Base-by-base conservation (phyloP, 1,139 yeast genomes). In the Candida neerlandica region DNA sequence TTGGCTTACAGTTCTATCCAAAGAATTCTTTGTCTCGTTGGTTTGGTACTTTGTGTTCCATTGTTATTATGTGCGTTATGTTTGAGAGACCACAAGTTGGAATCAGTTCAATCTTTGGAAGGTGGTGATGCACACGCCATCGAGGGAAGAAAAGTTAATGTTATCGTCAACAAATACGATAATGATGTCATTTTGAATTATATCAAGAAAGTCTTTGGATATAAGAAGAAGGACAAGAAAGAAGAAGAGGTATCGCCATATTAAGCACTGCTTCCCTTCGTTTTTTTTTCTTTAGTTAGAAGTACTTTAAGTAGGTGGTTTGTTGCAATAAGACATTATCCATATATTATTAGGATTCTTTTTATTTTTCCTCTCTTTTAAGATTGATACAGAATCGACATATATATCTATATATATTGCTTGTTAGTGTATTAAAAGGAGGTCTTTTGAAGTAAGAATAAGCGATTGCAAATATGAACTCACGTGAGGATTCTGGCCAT, bases 1-100 rank as follows among this genome's bases (percentile, higher is more conserved):
- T 67, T 64, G 42, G 80, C 89, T 2, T 86, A 86, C 64, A 78
- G 78, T 51, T 68, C 81, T 51, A 77, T 84, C 42, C 92, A 86
- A 66, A 73, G 74, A 59, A 65, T 81, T 50, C 76, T 84, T 59
- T 76, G 84, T 51, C 67, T 82, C 46, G 77, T 81, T 29, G 89
- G 88, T 12, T 62, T 85, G 40, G 44, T 30, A 73, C 78, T 42
- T 75, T 85, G 83, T 61, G 73, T 79, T 49, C 80, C 86, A 37
- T 69, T 85, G 55, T 63, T 85, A 18, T 51, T 67, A 2, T 69
- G 71, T 49, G 66, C 85, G 0, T 66, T 84, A 51, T 77, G 77
- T 61, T 68, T 84, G 56, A 78, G 85, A 65, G 85, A 85, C 61
- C 80, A 82, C 52, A 67, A 66, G 51, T 70, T 84, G 50, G 73